Percentiles rank a stretch among this genome's conserved stretches.
Evolutionary conservation across 176 grass and related monocot genomes (phyloP).

Genomic region (Thinopyrum elongatum): DNA sequence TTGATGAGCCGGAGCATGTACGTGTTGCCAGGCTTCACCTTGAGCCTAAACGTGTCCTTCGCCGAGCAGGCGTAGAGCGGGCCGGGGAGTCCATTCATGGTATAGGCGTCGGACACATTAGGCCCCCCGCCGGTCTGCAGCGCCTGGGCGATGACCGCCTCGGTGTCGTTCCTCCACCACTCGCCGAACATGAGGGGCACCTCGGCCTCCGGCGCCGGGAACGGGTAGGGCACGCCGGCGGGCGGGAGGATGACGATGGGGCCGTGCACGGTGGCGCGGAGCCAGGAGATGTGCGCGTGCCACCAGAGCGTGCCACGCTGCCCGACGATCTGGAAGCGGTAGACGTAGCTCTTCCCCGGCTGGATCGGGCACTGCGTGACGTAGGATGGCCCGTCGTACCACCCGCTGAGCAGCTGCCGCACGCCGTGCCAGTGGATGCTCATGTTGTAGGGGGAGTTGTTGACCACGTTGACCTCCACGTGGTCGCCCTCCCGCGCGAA

Average conservation of each 20-base stretch:
- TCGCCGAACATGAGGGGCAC: slow-evolving; percentile 62
- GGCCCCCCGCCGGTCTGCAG: slow-evolving; percentile 58
- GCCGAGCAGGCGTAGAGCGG: slow-evolving; percentile 54
- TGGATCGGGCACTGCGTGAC: slow-evolving; percentile 87
- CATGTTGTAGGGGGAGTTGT: slow-evolving; percentile 69
- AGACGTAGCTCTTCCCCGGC: slow-evolving; percentile 57
- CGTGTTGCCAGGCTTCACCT: slow-evolving; percentile 62
- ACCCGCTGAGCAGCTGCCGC: slow-evolving; percentile 64
- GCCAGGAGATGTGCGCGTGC: slow-evolving; percentile 90
- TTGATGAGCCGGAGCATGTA: slow-evolving; percentile 85
- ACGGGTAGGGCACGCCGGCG: slow-evolving; percentile 66
- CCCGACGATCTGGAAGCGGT: slow-evolving; percentile 45
- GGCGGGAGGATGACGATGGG: slow-evolving; percentile 82
- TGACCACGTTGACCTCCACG: slow-evolving; percentile 61
- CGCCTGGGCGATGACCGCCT: slow-evolving; percentile 60
- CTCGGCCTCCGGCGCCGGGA: slow-evolving; percentile 54
- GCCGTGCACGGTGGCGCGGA: slow-evolving; percentile 72
- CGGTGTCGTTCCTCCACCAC: slow-evolving; percentile 69
- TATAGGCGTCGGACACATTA: slow-evolving; percentile 70
- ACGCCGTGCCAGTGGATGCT: slow-evolving; percentile 83
- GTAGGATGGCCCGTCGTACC: slow-evolving; percentile 73
- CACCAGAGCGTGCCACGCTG: slow-evolving; percentile 93
- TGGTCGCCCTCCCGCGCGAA: slow-evolving; percentile 67
- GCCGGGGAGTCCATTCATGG: slow-evolving; percentile 66
- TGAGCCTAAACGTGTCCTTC: slow-evolving; percentile 54